Conservation (phyloP, 2,329 filamentous ascomycete genomes). For the Colletotrichum euphorbiae region DNA sequence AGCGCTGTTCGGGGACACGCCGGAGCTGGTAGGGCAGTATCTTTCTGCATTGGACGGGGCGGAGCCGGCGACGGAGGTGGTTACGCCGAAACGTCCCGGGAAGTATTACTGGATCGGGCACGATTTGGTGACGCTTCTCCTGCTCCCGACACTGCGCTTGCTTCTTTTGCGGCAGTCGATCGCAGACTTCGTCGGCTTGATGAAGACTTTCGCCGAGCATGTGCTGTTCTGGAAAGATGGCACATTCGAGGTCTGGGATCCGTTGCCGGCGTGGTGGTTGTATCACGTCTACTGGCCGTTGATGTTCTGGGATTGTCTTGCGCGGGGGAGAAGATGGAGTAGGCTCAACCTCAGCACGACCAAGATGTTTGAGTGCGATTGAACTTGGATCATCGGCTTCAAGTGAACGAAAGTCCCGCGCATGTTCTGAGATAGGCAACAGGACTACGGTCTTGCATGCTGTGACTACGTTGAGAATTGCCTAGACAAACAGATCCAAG, state of each 20-base stretch:
- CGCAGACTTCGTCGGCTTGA: slow-evolving; percentile 31
- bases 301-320: slow-evolving; percentile 59
- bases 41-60: slow-evolving; percentile 56
- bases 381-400: background rate
- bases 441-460: too few relatives aligned
- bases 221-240: slow-evolving; percentile 66
- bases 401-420: too few relatives aligned
- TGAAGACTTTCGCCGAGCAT: slow-evolving; percentile 50
- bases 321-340: slow-evolving; percentile 66
- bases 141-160: slow-evolving; percentile 62
- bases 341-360: slow-evolving; percentile 75
- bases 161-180: slow-evolving; percentile 43
- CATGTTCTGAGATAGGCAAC: too few relatives aligned
- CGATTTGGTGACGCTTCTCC: slow-evolving; percentile 66
- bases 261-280: slow-evolving; percentile 67
- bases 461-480: too few relatives aligned
- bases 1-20: slow-evolving; percentile 65
- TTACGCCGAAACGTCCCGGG: slow-evolving; percentile 42
- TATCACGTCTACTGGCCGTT: slow-evolving; percentile 68
- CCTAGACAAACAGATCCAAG: too few relatives aligned
- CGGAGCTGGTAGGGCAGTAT: slow-evolving; percentile 64
- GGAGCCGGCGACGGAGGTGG: background rate
- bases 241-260: slow-evolving; percentile 65
- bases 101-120: slow-evolving; percentile 75
- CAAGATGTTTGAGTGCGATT: slow-evolving; percentile 47